phyloP scores from a whole-genome alignment of 345 rosid species.

The Salix arbutifolia region DNA sequence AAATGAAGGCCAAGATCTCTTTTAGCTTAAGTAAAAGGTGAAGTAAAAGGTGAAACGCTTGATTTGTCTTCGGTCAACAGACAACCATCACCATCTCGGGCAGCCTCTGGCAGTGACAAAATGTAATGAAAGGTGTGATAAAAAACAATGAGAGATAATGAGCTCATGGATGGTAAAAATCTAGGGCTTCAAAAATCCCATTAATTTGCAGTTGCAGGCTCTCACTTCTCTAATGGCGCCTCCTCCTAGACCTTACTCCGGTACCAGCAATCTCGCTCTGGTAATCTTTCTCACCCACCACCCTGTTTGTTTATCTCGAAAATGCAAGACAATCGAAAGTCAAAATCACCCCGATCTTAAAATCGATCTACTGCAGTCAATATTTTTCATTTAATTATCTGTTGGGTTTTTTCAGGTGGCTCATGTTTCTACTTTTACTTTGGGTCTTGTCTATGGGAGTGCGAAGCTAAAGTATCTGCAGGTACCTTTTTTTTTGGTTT shows the following conservation, averaged over 20 bases:
- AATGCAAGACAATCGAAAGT: background rate
- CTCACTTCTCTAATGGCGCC: slow-evolving; percentile 44
- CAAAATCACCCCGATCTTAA: background rate
- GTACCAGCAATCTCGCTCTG: slow-evolving; percentile 70
- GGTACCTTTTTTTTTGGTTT: slow-evolving; percentile 31
- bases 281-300: slow-evolving; percentile 29
- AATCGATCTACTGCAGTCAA: background rate
- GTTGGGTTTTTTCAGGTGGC: slow-evolving; percentile 50
- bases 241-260: slow-evolving; percentile 79
- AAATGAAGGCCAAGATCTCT: too few species aligned
- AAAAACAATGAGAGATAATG: too few species aligned
- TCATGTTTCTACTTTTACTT: slow-evolving; percentile 72
- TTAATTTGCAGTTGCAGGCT: background rate
- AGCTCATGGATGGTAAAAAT: too few species aligned
- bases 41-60: too few species aligned
- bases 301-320: background rate
- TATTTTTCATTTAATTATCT: background rate
- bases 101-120: too few species aligned
- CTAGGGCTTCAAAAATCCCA: slow-evolving; percentile 1
- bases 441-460: slow-evolving; percentile 74
- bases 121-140: too few species aligned
- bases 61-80: too few species aligned
- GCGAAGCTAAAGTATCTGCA: slow-evolving; percentile 75
- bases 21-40: too few species aligned
- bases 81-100: too few species aligned